A percentile compares a stretch with the other conserved stretches of the same genome.
Conservation (phyloP, 2,329 filamentous ascomycete genomes). For the Talaromyces sp. region DNA sequence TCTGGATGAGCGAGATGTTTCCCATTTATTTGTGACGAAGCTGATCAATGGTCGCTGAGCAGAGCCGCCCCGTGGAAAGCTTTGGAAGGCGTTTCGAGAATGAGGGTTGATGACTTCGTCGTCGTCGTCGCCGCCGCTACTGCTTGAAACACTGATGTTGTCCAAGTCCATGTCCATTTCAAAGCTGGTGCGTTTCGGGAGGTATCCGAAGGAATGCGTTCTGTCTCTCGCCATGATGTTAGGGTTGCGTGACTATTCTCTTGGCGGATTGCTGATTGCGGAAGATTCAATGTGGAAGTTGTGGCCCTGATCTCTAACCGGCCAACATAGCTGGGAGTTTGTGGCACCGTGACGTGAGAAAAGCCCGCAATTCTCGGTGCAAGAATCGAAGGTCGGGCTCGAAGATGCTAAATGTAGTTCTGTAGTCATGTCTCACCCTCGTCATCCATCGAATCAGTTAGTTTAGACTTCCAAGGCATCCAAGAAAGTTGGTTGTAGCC, state of each 20-base stretch:
- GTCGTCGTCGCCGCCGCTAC: slow-evolving; percentile 5
- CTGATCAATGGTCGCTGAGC: slow-evolving; percentile 34
- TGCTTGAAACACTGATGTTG: slow-evolving; percentile 27
- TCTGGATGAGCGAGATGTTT: slow-evolving; percentile 18
- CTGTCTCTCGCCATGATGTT: slow-evolving; percentile 10
- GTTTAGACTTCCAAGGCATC: not conserved
- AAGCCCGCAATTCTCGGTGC: not conserved
- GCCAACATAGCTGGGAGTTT: not conserved
- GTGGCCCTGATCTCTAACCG: not conserved
- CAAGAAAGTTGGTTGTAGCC: not conserved
- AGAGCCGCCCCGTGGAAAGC: slow-evolving; percentile 8
- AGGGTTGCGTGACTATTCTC: not conserved
- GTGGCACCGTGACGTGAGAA: not conserved
- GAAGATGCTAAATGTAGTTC: not conserved
- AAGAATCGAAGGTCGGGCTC: not conserved
- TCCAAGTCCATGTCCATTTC: slow-evolving; percentile 26
- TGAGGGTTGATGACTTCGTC: not conserved
- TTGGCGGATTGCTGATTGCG: slow-evolving; percentile 4
- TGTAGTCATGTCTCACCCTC: not conserved
- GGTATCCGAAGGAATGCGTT: not conserved
- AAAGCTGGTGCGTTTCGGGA: not conserved
- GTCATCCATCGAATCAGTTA: not conserved
- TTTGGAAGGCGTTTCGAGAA: slow-evolving; percentile 13
- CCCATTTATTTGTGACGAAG: slow-evolving; percentile 40
- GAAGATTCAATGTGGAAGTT: not conserved